Evolutionary conservation across 1,284 basidiomycete species (phyloP), one percentile per base, ranked within the genome.

Genomic region (Austroboletus niveus): DNA sequence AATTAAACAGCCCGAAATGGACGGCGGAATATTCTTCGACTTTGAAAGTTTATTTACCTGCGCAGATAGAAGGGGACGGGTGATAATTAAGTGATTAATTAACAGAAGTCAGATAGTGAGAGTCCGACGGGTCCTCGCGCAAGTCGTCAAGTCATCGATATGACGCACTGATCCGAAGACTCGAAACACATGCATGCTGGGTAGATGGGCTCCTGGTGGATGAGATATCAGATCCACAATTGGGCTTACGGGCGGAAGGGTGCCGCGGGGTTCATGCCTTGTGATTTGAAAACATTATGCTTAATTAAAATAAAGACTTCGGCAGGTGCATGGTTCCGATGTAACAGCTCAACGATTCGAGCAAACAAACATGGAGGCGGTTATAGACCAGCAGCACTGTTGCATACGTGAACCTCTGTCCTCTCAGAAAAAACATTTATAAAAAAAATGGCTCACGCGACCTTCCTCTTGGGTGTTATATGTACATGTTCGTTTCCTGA

Each of bases 301-400:
- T 34, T 46, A 47, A 63, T 62, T 44, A 53, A 51, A 45, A 44
- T 32, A 45, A 60, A 57, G 41, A 44, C 47, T 48, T 41, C 14
- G 22, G 46, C 10, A 47, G 49, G 15, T 40, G 49, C 51, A 49
- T 44, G 38, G 42, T 46, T 48, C 34, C 29, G 44, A 51, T 40
- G 41, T 20, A 49, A 29, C 34, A 36, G 52, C 53, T 29, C 34
- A 43, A 50, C 11, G 45, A 56, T 46, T 32, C 44, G 49, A 48
- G 34, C 24, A 48, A 44, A 41, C 42, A 36, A 56, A 40, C 35
- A 51, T 40, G 36, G 30, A 24, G 34, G n/a, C 6, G 15, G 17
- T 42, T 43, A 66, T 45, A 54, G 36, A 39, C 65, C 57, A 39
- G 47, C 57, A 24, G 55, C 59, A 17, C 66, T 69, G 30, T n/a